Evolutionary conservation across 2,329 filamentous ascomycete genomes (phyloP).

Genomic region (Byssochlamys sp.): DNA sequence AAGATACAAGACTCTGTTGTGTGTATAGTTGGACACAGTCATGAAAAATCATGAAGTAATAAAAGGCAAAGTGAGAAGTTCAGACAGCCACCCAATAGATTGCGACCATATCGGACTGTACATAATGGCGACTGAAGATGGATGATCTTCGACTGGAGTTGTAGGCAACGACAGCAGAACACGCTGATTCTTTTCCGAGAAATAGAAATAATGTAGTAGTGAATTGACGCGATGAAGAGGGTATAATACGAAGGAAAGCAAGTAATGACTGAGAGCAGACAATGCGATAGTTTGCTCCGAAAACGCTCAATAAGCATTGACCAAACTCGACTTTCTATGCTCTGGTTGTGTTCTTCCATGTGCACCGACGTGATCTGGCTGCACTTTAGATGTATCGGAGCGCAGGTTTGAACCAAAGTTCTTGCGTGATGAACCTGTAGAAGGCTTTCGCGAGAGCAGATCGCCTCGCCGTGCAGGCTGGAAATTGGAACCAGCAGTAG

Average conservation of each 20-base stretch:
- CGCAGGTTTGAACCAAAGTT: neutral
- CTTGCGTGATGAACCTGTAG: neutral
- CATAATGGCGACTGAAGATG: neutral
- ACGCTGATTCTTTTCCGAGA: neutral
- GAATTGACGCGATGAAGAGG: neutral
- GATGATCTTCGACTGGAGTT: neutral
- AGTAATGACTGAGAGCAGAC: neutral
- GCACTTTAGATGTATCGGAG: neutral
- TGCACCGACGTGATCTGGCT: neutral
- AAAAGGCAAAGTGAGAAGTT: neutral
- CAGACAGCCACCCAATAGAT: neutral
- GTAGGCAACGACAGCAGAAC: neutral
- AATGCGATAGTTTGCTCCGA: neutral
- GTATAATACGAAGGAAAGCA: neutral
- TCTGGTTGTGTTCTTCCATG: neutral
- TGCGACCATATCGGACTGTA: neutral
- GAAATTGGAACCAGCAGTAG: conserved; percentile 2
- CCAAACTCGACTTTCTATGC: neutral
- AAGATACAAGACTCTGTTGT: neutral
- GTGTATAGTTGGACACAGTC: neutral
- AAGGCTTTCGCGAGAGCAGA: neutral
- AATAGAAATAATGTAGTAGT: neutral
- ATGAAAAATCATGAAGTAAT: neutral
- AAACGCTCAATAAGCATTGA: neutral
- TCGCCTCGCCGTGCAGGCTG: conserved; percentile 1